These are phyloP conservation scores for Penicillium sp. DNA, from an alignment of 2,329 filamentous ascomycete species.

Conservation along the genomic window DNA sequence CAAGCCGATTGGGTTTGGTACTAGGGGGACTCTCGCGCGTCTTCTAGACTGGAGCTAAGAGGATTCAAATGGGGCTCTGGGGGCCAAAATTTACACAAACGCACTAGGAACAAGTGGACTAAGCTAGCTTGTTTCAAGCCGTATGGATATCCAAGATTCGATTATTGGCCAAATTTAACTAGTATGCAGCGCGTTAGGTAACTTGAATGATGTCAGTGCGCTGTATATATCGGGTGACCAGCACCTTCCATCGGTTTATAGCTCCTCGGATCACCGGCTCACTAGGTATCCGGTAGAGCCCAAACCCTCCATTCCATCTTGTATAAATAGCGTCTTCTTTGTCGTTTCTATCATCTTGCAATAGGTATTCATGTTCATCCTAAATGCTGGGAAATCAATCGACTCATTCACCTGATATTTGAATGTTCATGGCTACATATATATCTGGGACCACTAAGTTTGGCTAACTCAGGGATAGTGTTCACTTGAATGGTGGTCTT, in stretches of 20 bases:
- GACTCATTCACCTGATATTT: no score
- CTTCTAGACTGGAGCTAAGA: background rate
- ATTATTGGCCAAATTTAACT: background rate
- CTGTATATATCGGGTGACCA: background rate
- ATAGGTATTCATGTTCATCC: no score
- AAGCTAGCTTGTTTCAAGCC: background rate
- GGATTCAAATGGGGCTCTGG: background rate
- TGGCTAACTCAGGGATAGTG: no score
- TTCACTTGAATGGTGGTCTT: no score
- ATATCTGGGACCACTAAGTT: no score
- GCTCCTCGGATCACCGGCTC: background rate
- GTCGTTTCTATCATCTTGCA: no score
- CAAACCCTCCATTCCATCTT: background rate
- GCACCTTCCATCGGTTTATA: background rate
- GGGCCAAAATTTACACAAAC: background rate
- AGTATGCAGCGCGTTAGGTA: background rate
- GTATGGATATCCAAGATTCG: background rate
- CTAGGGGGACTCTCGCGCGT: background rate
- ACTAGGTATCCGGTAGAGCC: background rate
- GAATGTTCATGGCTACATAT: no score
- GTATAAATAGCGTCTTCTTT: background rate
- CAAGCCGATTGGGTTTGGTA: background rate
- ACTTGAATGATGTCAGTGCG: background rate
- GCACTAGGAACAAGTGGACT: background rate
- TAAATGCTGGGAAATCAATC: no score